Conservation (phyloP, 305 asterid genomes). For the Striga hermonthica region DNA sequence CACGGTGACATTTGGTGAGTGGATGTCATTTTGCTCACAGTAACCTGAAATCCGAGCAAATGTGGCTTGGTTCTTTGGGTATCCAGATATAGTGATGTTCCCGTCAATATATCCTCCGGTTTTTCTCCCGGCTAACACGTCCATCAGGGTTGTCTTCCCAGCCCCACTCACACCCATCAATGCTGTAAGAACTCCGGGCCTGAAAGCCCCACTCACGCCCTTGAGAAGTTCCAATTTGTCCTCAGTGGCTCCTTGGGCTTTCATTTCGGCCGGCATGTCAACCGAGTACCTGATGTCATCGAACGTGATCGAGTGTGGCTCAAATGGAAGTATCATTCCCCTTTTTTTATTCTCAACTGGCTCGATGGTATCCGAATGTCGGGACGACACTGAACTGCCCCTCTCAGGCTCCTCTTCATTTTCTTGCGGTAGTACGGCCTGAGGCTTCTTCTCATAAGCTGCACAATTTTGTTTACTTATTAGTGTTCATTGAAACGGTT, state of each 20-base stretch:
- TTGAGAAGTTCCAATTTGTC: conserved; percentile 38
- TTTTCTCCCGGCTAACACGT: conserved; percentile 55
- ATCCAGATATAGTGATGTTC: conserved; percentile 43
- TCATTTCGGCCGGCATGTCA: conserved; percentile 54
- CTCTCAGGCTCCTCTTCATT: conserved; percentile 27
- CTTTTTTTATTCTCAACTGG: conserved; percentile 22
- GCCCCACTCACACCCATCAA: conserved; percentile 58
- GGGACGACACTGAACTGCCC: too few species aligned
- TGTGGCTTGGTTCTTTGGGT: conserved; percentile 46
- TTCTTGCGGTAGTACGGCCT: conserved; percentile 38
- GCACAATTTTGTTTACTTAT: conserved; percentile 25
- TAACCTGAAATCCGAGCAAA: conserved; percentile 54
- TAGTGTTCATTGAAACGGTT: conserved; percentile 1
- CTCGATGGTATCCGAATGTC: conserved; percentile 11
- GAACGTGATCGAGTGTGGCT: conserved; percentile 39
- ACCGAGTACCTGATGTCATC: conserved; percentile 40
- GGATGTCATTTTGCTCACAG: conserved; percentile 55
- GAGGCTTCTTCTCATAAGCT: conserved; percentile 60
- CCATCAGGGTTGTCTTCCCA: conserved; percentile 56
- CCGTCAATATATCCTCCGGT: conserved; percentile 56
- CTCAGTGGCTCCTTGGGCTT: conserved; percentile 39
- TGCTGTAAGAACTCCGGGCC: conserved; percentile 53
- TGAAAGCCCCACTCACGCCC: conserved; percentile 49
- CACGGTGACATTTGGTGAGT: conserved; percentile 51
- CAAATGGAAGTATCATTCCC: conserved; percentile 49